phyloP scores from a whole-genome alignment of 208 protist species.

The Novymonas esmeraldas region DNA sequence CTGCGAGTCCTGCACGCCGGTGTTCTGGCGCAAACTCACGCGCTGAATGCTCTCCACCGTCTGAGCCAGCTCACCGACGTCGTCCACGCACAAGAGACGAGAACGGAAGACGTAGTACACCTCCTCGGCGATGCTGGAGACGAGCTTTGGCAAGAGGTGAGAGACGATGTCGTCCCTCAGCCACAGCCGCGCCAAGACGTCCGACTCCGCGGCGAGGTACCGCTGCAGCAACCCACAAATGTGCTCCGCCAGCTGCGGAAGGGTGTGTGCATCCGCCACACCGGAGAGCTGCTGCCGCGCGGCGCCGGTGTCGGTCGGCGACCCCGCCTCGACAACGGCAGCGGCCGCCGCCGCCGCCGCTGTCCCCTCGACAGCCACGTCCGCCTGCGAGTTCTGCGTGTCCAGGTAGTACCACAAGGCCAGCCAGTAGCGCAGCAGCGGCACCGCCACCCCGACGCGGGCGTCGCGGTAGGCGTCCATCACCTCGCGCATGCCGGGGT shows the following conservation, averaged over 20 bases:
- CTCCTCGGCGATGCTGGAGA: conserved; percentile 62
- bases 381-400: conserved; percentile 11
- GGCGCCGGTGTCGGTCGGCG: conserved; percentile 2
- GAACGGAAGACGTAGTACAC: conserved; percentile 86
- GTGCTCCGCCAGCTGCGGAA: conserved; percentile 59
- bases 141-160: conserved; percentile 57
- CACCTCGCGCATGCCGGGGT: conserved; percentile 53
- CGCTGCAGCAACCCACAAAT: conserved; percentile 65
- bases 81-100: conserved; percentile 75
- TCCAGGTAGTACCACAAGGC: conserved; percentile 41
- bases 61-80: conserved; percentile 65
- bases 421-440: conserved; percentile 72
- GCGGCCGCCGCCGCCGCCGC: neutral
- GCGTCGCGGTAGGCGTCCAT: conserved; percentile 68
- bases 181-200: conserved; percentile 73
- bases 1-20: conserved; percentile 39
- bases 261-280: conserved; percentile 25
- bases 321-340: neutral
- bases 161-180: conserved; percentile 72
- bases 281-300: conserved; percentile 18
- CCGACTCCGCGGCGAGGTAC: conserved; percentile 50
- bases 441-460: conserved; percentile 63
- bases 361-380: neutral
- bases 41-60: conserved; percentile 77
- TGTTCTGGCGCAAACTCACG: conserved; percentile 38